Evolutionary conservation across 352 stramenopile species (phyloP).

Genomic region (Globisporangium perplexum): DNA sequence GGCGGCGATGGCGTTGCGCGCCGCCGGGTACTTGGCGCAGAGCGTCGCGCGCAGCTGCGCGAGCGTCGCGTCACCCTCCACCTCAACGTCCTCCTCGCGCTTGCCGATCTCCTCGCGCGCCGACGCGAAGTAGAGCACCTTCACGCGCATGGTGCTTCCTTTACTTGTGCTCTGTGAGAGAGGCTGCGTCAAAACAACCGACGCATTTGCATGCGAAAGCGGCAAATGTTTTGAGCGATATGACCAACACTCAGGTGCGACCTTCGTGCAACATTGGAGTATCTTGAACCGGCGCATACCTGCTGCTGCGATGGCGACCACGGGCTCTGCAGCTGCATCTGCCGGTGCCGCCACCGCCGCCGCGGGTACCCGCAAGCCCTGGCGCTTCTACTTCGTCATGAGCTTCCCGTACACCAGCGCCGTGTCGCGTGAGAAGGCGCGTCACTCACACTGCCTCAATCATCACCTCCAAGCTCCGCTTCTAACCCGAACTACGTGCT

Average conservation of each 20-base stretch:
- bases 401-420: constrained; percentile 32
- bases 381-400: constrained; percentile 68
- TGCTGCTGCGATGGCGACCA: background rate
- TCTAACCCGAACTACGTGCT: background rate
- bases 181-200: background rate
- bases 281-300: constrained; percentile 28
- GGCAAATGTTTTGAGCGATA: no score
- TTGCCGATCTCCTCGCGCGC: constrained; percentile 61
- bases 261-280: background rate
- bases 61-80: constrained; percentile 27
- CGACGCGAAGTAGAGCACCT: constrained; percentile 82
- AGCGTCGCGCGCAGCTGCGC: constrained; percentile 34
- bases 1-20: constrained; percentile 29
- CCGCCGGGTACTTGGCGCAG: constrained; percentile 43
- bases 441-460: background rate
- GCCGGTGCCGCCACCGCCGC: constrained; percentile 4
- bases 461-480: background rate
- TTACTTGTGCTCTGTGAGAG: background rate
- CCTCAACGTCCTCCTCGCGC: constrained; percentile 52
- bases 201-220: no score
- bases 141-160: constrained; percentile 36
- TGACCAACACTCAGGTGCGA: background rate
- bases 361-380: constrained; percentile 38
- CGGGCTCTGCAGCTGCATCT: no score
- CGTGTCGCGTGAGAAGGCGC: constrained; percentile 38